Base-by-base conservation (phyloP, 2,329 filamentous ascomycete genomes). In the Aspergillus brasiliensis region DNA sequence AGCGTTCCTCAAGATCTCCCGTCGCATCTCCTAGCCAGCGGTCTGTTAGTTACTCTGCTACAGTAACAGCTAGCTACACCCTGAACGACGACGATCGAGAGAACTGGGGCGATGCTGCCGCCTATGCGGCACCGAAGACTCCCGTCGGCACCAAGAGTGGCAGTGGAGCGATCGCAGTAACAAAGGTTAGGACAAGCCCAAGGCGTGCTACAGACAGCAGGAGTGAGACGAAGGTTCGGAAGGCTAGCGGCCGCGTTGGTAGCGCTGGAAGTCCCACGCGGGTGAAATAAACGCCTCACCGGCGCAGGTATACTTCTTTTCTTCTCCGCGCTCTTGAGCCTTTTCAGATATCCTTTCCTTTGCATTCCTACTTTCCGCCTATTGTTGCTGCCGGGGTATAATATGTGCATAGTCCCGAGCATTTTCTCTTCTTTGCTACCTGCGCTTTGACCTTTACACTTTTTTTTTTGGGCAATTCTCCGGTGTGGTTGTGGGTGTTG, bases 11-110 rank as follows among this genome's bases (percentile, higher is more conserved):
- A 84, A 68, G 91, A 88, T 78, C 80, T 79, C 40, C 89, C 84
- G 19, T 85, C 84, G 65, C 89, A 84, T 57, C 90, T 83, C 34
- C 84, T 80, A 60, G 83, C 81, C 68, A 83, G 74, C 84, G 91
- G 51, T 90, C 91, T 0, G 84, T 90, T 58, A 92, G 90, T 75
- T 90, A 92, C 75, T 88, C 86, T 3, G 88, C 88, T 3, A 91
- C 88, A 3, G 88, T 90, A 11, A 90, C 89, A 0, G 88, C 89
- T 2, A 87, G 86, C 60, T 88, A 87, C 68, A 81, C 82, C 37
- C 77, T 84, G 23, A 83, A 88, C 58, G 86, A 90, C 68, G 88
- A 90, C 38, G 89, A 92, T 66, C 84, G 85, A 10, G 89, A 92
- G 72, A 92, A 92, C 68, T 73, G 87, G 87, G 75, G 70, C 68